phyloP scores from a whole-genome alignment of 805 yeast species.

The Wickerhamiella sorbophila region DNA sequence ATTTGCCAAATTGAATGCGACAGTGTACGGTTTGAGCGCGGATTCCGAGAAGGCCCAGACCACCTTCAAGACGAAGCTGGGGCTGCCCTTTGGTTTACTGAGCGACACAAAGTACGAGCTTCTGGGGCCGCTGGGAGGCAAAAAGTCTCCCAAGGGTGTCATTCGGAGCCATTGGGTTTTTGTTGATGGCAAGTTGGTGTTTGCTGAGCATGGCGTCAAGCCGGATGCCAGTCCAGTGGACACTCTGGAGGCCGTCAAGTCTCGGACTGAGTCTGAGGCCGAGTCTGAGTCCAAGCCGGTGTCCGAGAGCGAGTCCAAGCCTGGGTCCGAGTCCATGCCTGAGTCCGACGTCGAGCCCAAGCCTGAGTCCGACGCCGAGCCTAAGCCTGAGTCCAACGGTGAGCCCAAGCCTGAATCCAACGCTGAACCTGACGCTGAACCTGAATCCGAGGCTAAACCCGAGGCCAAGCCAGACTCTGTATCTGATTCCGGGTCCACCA shows the following conservation, averaged over 20 bases:
- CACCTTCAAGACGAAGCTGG: slow-evolving; percentile 57
- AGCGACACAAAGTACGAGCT: slow-evolving; percentile 61
- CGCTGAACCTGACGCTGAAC: not conserved
- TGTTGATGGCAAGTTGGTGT: slow-evolving; percentile 53
- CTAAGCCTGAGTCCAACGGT: not conserved
- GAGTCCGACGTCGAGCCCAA: not conserved
- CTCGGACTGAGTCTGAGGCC: not conserved
- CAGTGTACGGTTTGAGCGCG: slow-evolving; percentile 69
- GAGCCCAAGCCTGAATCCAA: not conserved
- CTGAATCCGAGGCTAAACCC: not conserved
- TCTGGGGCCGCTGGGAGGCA: slow-evolving; percentile 67
- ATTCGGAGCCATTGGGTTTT: slow-evolving; percentile 89
- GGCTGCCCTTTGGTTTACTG: slow-evolving; percentile 57
- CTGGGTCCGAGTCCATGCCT: not conserved
- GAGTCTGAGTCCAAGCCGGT: not conserved
- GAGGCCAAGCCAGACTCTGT: not conserved
- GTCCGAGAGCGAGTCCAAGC: not conserved
- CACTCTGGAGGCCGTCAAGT: not conserved
- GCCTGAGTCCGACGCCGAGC: slow-evolving; percentile 2
- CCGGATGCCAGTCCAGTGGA: slow-evolving; percentile 24
- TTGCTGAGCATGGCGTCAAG: slow-evolving; percentile 39
- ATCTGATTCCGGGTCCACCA: too few relatives aligned
- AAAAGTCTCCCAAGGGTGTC: slow-evolving; percentile 61
- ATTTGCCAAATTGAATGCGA: slow-evolving; percentile 36
- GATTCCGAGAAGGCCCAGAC: slow-evolving; percentile 71